A percentile compares a stretch with the other conserved stretches of the same genome.
Evolutionary conservation across 352 stramenopile genomes (phyloP).

Genomic region (Phytopythium kandeliae): DNA sequence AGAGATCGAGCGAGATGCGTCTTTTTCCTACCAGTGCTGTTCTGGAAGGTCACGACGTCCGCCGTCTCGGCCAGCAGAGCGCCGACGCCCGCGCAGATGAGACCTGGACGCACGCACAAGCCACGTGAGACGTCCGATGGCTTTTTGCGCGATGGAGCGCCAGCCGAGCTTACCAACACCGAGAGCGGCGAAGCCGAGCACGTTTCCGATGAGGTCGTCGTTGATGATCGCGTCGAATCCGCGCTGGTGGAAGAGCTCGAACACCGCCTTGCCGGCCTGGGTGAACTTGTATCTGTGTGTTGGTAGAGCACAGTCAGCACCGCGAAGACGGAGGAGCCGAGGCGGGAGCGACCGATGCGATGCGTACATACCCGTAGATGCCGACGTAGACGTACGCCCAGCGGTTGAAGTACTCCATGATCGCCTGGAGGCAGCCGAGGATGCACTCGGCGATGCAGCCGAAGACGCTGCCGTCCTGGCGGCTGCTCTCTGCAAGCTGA

Average conservation of each 20-base stretch:
- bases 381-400: conserved; percentile 95
- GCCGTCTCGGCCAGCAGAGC: conserved; percentile 44
- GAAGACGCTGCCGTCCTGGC: conserved; percentile 60
- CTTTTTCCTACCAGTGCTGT: conserved; percentile 43
- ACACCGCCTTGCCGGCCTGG: conserved; percentile 89
- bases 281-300: conserved; percentile 89
- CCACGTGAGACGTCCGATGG: background rate
- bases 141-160: no score
- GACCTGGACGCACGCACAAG: no score
- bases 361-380: conserved; percentile 57
- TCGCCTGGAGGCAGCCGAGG: conserved; percentile 69
- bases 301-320: conserved; percentile 4
- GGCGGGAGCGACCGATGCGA: background rate
- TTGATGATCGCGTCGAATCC: conserved; percentile 97
- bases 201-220: conserved; percentile 92
- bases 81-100: conserved; percentile 64
- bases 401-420: conserved; percentile 92
- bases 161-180: conserved; percentile 51
- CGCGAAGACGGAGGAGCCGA: background rate
- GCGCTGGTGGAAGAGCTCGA: conserved; percentile 89
- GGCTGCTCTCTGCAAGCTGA: conserved; percentile 65
- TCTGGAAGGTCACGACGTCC: conserved; percentile 48
- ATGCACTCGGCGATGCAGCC: conserved; percentile 84
- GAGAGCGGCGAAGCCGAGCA: conserved; percentile 88
- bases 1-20: background rate